Base-by-base conservation (phyloP, 2,329 filamentous ascomycete genomes). In the Polytolypa hystricis region DNA sequence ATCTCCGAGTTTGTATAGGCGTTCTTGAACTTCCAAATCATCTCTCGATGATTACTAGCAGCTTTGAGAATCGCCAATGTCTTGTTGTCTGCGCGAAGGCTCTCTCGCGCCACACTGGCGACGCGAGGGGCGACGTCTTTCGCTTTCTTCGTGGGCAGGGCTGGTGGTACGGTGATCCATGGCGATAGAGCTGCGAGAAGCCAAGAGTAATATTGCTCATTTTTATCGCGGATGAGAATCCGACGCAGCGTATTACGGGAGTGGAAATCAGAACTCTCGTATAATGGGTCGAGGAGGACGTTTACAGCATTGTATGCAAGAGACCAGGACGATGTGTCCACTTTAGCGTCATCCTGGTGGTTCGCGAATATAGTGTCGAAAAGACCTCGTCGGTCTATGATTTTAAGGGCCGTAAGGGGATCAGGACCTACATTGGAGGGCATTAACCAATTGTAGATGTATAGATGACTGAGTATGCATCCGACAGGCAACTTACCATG, bases 61-160 rank as follows among this genome's bases (percentile, higher is more conserved):
- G 75, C 73, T 10, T 71, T 70, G 37, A 91, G 64, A 4, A 89
- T 61, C 44, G 78, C 77, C 29, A 72, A 74, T 4, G 85, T 64
- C 54, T 81, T 91, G 54, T 86, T 93, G 2, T 82, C 75, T 1
- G 79, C 73, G 51, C 81, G 85, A 54, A 93, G 76, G 4, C 85
- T 85, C 54, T 93, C 84, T 20, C 80, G 70, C 4, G 76, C 79
- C 4, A 81, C 79, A 19, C 74, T 64, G 3, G 72, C 71, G 3
- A 78, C 71, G 12, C 77, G 67, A 1, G 79, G 74, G 14, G 71
- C 69, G 3, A 71, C 64, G 14, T 61, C 54, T 51, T 74, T 81
- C 31, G 62, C 60, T 26, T 64, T 65, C 9, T 55, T 53, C 6
- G 56, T 60, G 18, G 60, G 47, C 4, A 53, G 50, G 36, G 58